phyloP scores from a whole-genome alignment of 345 rosid genomes.

The Arabis hirsuta region DNA sequence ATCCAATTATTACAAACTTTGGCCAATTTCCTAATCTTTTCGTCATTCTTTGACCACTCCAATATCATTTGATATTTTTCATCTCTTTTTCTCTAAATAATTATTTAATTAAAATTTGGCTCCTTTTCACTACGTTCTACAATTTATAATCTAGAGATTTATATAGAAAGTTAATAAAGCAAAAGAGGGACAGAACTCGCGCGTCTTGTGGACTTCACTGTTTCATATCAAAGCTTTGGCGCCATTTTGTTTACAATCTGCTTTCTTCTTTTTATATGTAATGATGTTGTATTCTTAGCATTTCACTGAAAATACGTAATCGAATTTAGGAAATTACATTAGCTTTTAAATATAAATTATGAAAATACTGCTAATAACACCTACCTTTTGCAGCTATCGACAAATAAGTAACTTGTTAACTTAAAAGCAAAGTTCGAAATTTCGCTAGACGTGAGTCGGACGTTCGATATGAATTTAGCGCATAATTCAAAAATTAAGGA shows the following conservation, averaged over 20 bases:
- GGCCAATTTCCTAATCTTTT: constrained; percentile 30
- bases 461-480: too few relatives aligned
- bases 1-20: constrained; percentile 40
- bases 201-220: constrained; percentile 29
- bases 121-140: not conserved
- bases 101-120: not conserved
- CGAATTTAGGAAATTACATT: not conserved
- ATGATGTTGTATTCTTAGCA: not conserved
- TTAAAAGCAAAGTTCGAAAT: too few relatives aligned
- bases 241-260: constrained; percentile 26
- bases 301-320: not conserved
- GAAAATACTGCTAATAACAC: not conserved
- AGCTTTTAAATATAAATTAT: too few relatives aligned
- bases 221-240: constrained; percentile 22
- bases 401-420: too few relatives aligned
- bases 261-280: constrained; percentile 7
- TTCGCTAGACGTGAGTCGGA: too few relatives aligned
- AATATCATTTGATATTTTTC: constrained; percentile 31
- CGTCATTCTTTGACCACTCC: constrained; percentile 47
- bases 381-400: too few relatives aligned
- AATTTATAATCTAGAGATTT: not conserved
- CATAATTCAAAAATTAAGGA: too few relatives aligned
- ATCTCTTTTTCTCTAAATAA: not conserved
- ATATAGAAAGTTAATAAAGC: not conserved
- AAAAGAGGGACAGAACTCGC: constrained; percentile 23